Base-by-base conservation (phyloP, 73 alveolate species). In the Paramecium caudatum region DNA sequence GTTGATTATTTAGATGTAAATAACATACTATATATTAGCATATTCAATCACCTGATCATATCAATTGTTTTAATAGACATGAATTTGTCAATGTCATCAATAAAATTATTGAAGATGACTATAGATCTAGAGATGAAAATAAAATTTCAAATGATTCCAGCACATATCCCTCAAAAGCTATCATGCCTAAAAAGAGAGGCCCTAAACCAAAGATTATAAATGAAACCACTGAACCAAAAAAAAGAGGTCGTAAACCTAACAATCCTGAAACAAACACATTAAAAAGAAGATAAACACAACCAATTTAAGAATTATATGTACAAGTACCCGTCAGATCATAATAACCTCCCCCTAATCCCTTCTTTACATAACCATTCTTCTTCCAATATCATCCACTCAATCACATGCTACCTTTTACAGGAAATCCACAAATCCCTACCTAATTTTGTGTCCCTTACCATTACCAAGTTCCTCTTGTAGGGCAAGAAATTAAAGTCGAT, bases 1-100 rank as follows among this genome's bases (percentile, higher is more conserved):
- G 21, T 3, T 15, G 88, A 74, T 74, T 74, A 74, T 74, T 74
- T 74, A 16, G 88, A 74, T 41, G 88, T 74, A 74, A 41, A 19
- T 4, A 74, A 27, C 25, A 74, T 41, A 43, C 27, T 41, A 74
- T 34, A 27, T 21, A 8, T 12, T 74, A 74, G 88, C 88, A 74
- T 12, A 74, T 74, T 16, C 36, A 74, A 41, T 74, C 88, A n/a
- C 21, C 69, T 2, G 88, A 74, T 74, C 88, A 74, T 17, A 74
- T 74, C 21, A 41, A 23, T 39, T 45, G 47, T 16, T 74, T 74
- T 43, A 45, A 45, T 21, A 37, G 46, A 36, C 88, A 74, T 74
- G 88, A 74, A 8, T 74, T 74, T 43, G 88, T 74, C 12, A 30
- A 45, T n/a, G 88, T 74, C 16, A 74, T 74, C 30, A 4, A 15